Percentiles rank a stretch among this genome's conserved stretches.
Evolutionary conservation across 2,329 filamentous ascomycete species (phyloP).

Genomic region (Fusarium sp.): DNA sequence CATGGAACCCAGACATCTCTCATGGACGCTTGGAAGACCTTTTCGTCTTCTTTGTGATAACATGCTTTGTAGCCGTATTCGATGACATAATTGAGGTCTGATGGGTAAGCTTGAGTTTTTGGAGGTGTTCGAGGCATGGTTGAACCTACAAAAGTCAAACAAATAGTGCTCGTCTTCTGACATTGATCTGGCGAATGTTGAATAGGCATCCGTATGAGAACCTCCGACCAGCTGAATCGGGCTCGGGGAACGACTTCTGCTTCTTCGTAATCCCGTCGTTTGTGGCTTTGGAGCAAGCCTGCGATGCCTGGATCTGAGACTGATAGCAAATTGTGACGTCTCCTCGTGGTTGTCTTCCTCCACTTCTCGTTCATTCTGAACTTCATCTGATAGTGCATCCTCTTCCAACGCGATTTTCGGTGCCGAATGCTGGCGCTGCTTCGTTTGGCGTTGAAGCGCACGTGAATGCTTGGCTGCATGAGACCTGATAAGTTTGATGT

Average conservation of each 20-base stretch:
- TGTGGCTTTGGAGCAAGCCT: slow-evolving; percentile 2
- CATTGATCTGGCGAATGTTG: slow-evolving; percentile 5
- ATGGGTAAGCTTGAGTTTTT: neutral
- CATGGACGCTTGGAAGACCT: neutral
- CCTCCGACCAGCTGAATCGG: slow-evolving; percentile 5
- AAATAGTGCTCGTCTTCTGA: slow-evolving; percentile 21
- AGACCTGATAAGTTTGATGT: slow-evolving; percentile 12
- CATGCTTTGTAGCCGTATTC: slow-evolving; percentile 16
- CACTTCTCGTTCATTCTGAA: neutral
- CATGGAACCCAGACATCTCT: slow-evolving; percentile 24
- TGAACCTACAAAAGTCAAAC: slow-evolving; percentile 13
- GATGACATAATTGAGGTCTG: slow-evolving; percentile 9
- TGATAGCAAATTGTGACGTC: neutral
- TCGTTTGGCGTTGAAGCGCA: neutral
- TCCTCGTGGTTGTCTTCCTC: neutral
- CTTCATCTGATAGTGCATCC: too few relatives aligned
- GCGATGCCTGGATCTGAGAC: neutral
- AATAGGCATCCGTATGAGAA: neutral
- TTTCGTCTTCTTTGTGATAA: slow-evolving; percentile 3
- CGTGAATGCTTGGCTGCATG: slow-evolving; percentile 7
- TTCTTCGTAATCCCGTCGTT: neutral
- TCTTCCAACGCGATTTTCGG: neutral
- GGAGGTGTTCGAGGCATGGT: neutral
- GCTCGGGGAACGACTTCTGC: neutral
- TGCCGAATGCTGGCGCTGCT: neutral